Evolutionary conservation across 1,284 basidiomycete species (phyloP), one percentile per base, ranked within the genome.

Genomic region (Moesziomyces sp.): DNA sequence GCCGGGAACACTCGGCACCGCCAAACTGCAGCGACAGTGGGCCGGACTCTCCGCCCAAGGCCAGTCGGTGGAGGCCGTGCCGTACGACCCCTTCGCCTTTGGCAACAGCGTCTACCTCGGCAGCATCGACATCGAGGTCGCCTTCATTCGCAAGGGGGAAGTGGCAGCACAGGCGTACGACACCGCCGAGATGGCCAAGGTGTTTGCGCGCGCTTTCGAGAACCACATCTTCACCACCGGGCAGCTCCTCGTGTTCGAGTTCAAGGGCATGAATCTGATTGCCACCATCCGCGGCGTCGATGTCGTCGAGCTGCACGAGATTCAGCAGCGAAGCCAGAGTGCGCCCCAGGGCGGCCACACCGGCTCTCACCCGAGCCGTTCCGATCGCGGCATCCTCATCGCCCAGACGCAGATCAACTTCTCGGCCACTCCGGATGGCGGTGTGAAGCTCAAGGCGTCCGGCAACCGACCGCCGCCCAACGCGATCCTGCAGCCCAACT

Each of bases 401-500:
- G 90, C 92, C 66, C 91, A 92, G 84, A 97, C 94, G 8, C 93
- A 97, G 76, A 86, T 99, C 48, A 93, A 90, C 21, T 90, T 97
- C 85, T 87, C 93, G 85, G 96, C 97, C 84, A 91, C 92, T 3
- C 88, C 91, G 0, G 87, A 90, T 50, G 93, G 91, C 76, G 84
- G 87, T 19, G 92, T 99, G 84, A 95, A 93, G 86, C 87, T 99
- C 83, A 97, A 96, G 86, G 91, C 93, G 24, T 94, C 92, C 72
- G 90, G 92, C 13, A 97, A 93, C 84, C 92, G 93, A 91, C 93
- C 93, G 0, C 90, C 94, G 5, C 90, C 94, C 14, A 99, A 98
- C 83, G 94, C 96, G 0, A 97, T 99, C 79, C 88, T 99, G 10
- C 91, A 94, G 1, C 94, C 97, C 3, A 98, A 98, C 86, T 99